Base-by-base conservation (phyloP, 345 rosid genomes). In the Conringia planisiliqua region DNA sequence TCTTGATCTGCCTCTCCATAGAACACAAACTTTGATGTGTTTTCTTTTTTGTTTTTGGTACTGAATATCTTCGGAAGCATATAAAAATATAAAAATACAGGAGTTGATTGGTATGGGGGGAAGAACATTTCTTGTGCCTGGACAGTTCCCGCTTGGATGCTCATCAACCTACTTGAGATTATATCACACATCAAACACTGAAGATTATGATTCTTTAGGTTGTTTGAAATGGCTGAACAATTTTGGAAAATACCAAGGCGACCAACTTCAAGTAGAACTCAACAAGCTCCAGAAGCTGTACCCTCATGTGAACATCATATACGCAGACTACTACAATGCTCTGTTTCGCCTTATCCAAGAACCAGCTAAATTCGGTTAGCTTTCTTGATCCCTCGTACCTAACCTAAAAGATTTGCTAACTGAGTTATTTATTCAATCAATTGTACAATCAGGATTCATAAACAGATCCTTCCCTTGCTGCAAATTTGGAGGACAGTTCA, bases 71-170 rank as follows among this genome's bases (percentile, higher is more conserved):
- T n/a, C 47, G 30, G 46, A 40, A 42, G 46, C 46, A 13, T 5
- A 2, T 10, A 10, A 10, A 38, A 38, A 30, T 32, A 26, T 87
- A 2, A 27, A 33, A n/a, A 59, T 38, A 22, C 74, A 87, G 87
- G 89, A 80, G 47, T 14, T 87, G 68, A 44, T 87, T 2, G 40
- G 74, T 67, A 39, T 82, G 46, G 91, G 91, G 1, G 89, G 84
- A 3, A 63, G 32, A 40, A 79, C 86, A 47, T 62, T 87, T 40
- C 56, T 87, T 71, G 88, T 83, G 1, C 91, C 89, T 0, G 85
- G 89, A 55, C 80, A 72, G 8, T 68, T 80, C 9, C 83, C 86
- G 0, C 17, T 81, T 0, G 91, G 91, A 14, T 85, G 89, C 64
- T 64, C 67, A 0, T 55, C 79, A 0, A 3, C 8, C 16, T 79